phyloP scores from a whole-genome alignment of 2,329 filamentous ascomycete species.

The Kalaharituber pfeilii region DNA sequence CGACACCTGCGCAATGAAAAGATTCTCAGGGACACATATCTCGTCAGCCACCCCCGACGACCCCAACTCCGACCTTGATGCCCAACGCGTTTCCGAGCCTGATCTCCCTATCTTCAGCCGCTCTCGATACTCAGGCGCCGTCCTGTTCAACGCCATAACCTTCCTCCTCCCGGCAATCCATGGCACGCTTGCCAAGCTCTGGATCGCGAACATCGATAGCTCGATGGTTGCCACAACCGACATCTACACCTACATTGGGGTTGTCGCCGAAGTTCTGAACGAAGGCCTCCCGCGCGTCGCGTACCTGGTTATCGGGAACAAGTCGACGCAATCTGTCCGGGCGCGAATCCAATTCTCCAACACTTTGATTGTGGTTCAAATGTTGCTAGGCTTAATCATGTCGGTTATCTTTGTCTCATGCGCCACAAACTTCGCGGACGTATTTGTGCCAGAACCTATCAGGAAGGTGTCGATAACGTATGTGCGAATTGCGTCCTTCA shows the following conservation, averaged over 20 bases:
- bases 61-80: no score
- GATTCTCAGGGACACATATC: no score
- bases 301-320: conserved; percentile 52
- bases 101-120: no score
- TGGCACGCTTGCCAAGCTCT: conserved; percentile 48
- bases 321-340: conserved; percentile 33
- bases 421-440: conserved; percentile 38
- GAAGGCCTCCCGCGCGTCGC: conserved; percentile 52
- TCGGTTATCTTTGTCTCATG: conserved; percentile 41
- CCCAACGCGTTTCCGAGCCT: no score
- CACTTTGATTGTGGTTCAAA: conserved; percentile 46
- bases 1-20: no score
- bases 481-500: conserved; percentile 46
- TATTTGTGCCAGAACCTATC: conserved; percentile 46
- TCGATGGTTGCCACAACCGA: conserved; percentile 47
- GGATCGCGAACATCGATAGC: conserved; percentile 50
- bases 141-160: conserved; percentile 44
- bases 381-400: conserved; percentile 40
- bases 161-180: conserved; percentile 53
- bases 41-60: no score
- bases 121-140: conserved; percentile 36
- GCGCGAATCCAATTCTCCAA: conserved; percentile 43
- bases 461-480: conserved; percentile 43
- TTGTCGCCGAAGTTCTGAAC: conserved; percentile 51
- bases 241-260: conserved; percentile 40